A percentile compares a stretch with the other conserved stretches of the same genome.
Evolutionary conservation across 116 monocot genomes (phyloP).

Genomic region (Trichopus zeylanicus): DNA sequence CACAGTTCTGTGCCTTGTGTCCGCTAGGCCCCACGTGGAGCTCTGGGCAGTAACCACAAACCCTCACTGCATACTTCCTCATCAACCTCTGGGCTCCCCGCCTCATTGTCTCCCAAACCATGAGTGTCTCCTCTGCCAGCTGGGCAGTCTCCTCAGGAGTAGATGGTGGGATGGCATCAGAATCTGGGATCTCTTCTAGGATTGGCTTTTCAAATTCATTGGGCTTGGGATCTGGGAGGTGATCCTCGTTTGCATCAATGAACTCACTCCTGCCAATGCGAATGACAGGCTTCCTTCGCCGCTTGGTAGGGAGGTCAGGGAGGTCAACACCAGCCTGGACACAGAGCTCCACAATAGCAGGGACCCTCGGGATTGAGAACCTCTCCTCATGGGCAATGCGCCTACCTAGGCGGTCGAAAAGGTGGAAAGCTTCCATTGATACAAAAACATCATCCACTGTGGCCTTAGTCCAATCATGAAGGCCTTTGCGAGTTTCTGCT

Average conservation of each 20-base stretch:
- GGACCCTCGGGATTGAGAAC: slow-evolving; percentile 56
- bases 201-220: slow-evolving; percentile 31
- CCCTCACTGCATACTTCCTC: slow-evolving; percentile 81
- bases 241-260: slow-evolving; percentile 88
- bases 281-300: slow-evolving; percentile 83
- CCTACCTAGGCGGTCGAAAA: slow-evolving; percentile 76
- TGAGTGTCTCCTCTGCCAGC: slow-evolving; percentile 52
- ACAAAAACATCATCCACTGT: slow-evolving; percentile 62
- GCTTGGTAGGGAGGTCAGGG: slow-evolving; percentile 67
- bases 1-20: slow-evolving; percentile 92
- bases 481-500: slow-evolving; percentile 43
- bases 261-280: slow-evolving; percentile 55
- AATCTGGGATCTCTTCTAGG: slow-evolving; percentile 42
- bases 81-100: slow-evolving; percentile 59
- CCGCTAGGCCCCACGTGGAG: slow-evolving; percentile 79
- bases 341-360: slow-evolving; percentile 83
- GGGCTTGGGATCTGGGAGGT: slow-evolving; percentile 62
- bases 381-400: slow-evolving; percentile 78
- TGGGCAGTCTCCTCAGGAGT: slow-evolving; percentile 29
- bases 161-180: slow-evolving; percentile 23
- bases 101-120: slow-evolving; percentile 70
- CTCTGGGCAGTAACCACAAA: slow-evolving; percentile 96
- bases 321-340: slow-evolving; percentile 95
- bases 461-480: slow-evolving; percentile 71
- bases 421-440: slow-evolving; percentile 64